phyloP scores from a whole-genome alignment of 371 early-diverging fungal species.

The Syncephalastrum monosporum region DNA sequence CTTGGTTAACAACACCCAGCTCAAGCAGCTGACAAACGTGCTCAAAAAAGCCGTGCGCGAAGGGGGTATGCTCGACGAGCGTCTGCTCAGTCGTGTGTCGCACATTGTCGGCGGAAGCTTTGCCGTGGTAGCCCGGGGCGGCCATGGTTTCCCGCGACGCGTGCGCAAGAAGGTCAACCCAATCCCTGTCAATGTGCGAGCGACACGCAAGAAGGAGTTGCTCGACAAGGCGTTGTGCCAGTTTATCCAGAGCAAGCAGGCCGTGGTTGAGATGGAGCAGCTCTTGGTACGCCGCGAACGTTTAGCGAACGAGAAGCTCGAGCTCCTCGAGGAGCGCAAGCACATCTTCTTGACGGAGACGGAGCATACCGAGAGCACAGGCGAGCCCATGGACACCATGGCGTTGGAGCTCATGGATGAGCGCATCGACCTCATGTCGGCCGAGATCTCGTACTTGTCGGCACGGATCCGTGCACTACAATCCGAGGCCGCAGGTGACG shows the following conservation, averaged over 20 bases:
- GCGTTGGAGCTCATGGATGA: conserved; percentile 75
- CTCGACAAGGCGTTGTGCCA: conserved; percentile 59
- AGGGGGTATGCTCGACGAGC: conserved; percentile 37
- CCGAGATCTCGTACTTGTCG: conserved; percentile 77
- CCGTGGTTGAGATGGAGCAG: conserved; percentile 52
- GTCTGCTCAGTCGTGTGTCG: conserved; percentile 25
- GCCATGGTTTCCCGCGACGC: conserved; percentile 12
- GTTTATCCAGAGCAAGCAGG: conserved; percentile 53
- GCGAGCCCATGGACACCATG: conserved; percentile 52
- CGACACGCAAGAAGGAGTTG: conserved; percentile 56
- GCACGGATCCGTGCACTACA: conserved; percentile 72
- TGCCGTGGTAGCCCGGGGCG: conserved; percentile 27
- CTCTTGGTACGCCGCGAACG: conserved; percentile 54
- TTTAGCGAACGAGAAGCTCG: conserved; percentile 69
- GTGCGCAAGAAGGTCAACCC: conserved; percentile 48
- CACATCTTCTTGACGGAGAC: conserved; percentile 64
- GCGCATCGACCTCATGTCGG: conserved; percentile 79
- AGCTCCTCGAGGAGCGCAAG: conserved; percentile 70
- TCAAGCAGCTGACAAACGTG: conserved; percentile 45
- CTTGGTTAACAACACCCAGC: conserved; percentile 51
- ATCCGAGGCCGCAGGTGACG: conserved; percentile 65
- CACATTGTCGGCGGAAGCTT: conserved; percentile 32
- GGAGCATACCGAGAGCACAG: conserved; percentile 51
- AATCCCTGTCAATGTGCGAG: conserved; percentile 42
- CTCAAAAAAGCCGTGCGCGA: conserved; percentile 43